A percentile compares a stretch with the other conserved stretches of the same genome.
Evolutionary conservation across 1,284 basidiomycete genomes (phyloP).

Genomic region (Tilletia walkeri): DNA sequence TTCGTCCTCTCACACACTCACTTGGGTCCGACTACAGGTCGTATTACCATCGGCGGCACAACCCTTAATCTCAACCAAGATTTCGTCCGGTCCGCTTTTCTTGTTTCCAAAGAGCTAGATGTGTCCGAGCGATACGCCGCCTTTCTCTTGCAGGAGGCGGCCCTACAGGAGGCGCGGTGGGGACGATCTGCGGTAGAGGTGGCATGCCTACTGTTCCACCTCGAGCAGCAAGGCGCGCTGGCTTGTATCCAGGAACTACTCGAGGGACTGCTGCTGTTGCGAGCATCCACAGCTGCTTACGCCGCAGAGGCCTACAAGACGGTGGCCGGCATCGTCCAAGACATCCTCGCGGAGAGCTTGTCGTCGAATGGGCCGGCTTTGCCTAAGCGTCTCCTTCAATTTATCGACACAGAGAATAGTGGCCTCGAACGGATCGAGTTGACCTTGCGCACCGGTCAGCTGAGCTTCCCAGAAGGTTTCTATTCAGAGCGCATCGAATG

Average conservation of each 20-base stretch:
- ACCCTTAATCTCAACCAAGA: constrained; percentile 47
- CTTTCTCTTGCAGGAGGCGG: constrained; percentile 50
- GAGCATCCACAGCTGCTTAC: background rate
- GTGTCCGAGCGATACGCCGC: constrained; percentile 53
- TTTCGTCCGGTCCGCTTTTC: constrained; percentile 48
- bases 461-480: background rate
- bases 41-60: constrained; percentile 45
- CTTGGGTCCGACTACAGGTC: constrained; percentile 23
- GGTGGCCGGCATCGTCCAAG: constrained; percentile 14
- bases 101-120: constrained; percentile 41
- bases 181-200: constrained; percentile 46
- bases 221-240: constrained; percentile 47
- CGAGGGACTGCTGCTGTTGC: constrained; percentile 14
- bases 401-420: constrained; percentile 20
- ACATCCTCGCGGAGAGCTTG: constrained; percentile 13
- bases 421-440: constrained; percentile 1
- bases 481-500: constrained; percentile 36
- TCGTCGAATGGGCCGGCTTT: constrained; percentile 24
- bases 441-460: background rate
- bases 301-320: constrained; percentile 15
- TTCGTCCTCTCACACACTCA: background rate
- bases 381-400: constrained; percentile 36
- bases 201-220: constrained; percentile 49
- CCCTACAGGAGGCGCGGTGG: constrained; percentile 45
- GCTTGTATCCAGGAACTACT: constrained; percentile 46